A percentile compares a stretch with the other conserved stretches of the same genome.
Conservation (phyloP, 306 rosid genomes). For the Dicorynia guianensis region DNA sequence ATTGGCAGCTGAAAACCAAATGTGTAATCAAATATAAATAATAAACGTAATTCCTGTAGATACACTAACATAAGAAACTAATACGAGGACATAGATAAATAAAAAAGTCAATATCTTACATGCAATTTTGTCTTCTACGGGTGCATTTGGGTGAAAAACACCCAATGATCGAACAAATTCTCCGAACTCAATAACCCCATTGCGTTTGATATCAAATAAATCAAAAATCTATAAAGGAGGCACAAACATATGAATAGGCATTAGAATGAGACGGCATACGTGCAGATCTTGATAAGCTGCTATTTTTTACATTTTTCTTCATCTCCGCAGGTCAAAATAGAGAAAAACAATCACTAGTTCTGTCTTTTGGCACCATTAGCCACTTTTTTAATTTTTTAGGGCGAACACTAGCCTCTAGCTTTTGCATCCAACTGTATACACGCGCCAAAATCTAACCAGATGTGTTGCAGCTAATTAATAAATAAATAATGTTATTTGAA, state of each 20-base stretch:
- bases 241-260: conserved; percentile 16
- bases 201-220: conserved; percentile 76
- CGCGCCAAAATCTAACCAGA: neutral
- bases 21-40: conserved; percentile 7
- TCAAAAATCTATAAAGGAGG: conserved; percentile 66
- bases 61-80: neutral
- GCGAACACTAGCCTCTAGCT: too few species aligned
- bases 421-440: neutral
- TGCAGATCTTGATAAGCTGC: neutral
- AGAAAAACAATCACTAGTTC: neutral
- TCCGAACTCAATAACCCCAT: conserved; percentile 87
- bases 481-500: too few species aligned
- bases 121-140: conserved; percentile 69
- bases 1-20: neutral
- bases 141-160: conserved; percentile 80
- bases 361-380: neutral
- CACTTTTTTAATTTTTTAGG: too few species aligned
- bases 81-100: neutral
- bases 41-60: conserved; percentile 1
- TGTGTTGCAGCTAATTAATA: neutral
- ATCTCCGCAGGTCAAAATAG: neutral
- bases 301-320: neutral
- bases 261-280: conserved; percentile 21
- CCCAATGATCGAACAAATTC: conserved; percentile 87
- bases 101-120: conserved; percentile 55